A percentile compares a stretch with the other conserved stretches of the same genome.
phyloP scores from a whole-genome alignment of 176 grass and related monocot genomes.

The Juncus inflexus region DNA sequence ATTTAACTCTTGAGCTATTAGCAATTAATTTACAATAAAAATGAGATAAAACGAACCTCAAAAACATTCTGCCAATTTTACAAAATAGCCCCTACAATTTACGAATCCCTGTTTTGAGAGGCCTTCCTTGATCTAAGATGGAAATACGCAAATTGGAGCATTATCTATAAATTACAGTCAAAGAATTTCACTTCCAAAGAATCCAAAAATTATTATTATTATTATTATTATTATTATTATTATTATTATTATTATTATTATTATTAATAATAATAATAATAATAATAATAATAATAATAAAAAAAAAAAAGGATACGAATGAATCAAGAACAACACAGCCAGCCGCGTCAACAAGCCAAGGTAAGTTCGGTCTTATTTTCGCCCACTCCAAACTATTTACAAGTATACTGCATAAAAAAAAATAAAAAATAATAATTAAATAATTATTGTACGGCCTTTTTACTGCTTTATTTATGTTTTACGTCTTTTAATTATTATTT shows the following conservation, averaged over 20 bases:
- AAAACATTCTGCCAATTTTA: neutral
- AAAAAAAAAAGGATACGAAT: conserved; percentile 91
- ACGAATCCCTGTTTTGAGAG: conserved; percentile 6
- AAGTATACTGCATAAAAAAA: conserved; percentile 70
- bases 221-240: conserved; percentile 14
- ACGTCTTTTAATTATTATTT: conserved; percentile 3
- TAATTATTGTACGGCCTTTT: neutral
- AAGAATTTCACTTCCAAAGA: neutral
- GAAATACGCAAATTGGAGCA: conserved; percentile 26
- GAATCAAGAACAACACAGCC: conserved; percentile 83
- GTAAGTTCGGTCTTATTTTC: conserved; percentile 73
- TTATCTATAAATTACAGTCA: conserved; percentile 23
- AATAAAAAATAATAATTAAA: conserved; percentile 7
- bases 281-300: too few relatives aligned
- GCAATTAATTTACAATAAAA: too few relatives aligned
- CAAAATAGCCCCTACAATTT: conserved; percentile 4
- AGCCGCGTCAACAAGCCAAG: conserved; percentile 90
- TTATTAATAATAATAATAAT: too few relatives aligned
- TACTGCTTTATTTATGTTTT: neutral
- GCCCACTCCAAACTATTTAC: conserved; percentile 87
- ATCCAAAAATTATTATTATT: neutral
- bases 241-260: conserved; percentile 26
- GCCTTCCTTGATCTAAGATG: conserved; percentile 17
- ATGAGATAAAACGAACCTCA: neutral
- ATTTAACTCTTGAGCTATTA: too few relatives aligned